Evolutionary conservation across 805 yeast genomes (phyloP).

Genomic region (Hanseniaspora nectarophila): DNA sequence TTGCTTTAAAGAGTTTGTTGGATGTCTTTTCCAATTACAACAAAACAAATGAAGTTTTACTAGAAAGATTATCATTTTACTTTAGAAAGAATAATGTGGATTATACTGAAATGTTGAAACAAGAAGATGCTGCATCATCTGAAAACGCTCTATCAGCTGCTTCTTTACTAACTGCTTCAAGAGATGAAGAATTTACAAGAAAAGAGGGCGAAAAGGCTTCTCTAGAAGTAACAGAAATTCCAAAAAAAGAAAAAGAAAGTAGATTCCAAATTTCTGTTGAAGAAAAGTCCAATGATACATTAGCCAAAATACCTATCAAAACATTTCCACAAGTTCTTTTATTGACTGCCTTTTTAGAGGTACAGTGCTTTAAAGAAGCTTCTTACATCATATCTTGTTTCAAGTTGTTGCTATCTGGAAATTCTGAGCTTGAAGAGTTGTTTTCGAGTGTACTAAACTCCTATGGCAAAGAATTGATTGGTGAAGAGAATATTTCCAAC

Average conservation of each 20-base stretch:
- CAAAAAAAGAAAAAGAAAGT: neutral
- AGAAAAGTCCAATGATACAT: neutral
- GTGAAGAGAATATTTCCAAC: neutral
- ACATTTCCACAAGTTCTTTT: neutral
- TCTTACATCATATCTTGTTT: neutral
- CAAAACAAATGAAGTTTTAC: constrained; percentile 41
- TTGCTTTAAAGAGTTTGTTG: neutral
- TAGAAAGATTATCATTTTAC: constrained; percentile 41
- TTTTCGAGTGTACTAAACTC: neutral
- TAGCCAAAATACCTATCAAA: neutral
- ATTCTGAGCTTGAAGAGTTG: neutral
- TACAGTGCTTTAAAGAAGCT: neutral
- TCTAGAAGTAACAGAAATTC: too few relatives aligned
- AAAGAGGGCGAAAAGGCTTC: neutral
- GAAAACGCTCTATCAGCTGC: constrained; percentile 72
- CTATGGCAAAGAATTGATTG: neutral
- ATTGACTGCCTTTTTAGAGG: neutral
- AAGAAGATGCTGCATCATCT: constrained; percentile 41
- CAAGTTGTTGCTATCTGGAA: neutral
- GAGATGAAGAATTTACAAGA: neutral
- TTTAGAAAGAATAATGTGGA: constrained; percentile 37
- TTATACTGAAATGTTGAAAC: constrained; percentile 33
- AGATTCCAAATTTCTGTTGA: neutral
- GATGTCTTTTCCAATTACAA: neutral
- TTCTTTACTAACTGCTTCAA: constrained; percentile 52